These are phyloP conservation scores for Ceratocystis eucalypticola DNA, from an alignment of 2,329 filamentous ascomycete genomes.

Conservation along the genomic window DNA sequence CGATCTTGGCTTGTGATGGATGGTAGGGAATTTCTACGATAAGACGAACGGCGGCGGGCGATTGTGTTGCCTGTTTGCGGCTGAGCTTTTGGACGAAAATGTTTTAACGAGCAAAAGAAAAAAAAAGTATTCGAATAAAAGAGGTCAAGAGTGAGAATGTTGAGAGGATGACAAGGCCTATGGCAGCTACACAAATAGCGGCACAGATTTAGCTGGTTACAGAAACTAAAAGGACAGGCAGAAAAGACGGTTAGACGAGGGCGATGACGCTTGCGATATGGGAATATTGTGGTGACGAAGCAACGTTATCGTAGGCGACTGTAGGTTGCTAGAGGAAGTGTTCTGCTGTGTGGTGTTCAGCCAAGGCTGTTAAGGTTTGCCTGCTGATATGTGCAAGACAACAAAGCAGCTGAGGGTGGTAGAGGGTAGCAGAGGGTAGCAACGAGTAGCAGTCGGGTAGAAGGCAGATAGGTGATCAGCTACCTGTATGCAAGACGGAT, in stretches of 20 bases:
- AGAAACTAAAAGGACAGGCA: not conserved
- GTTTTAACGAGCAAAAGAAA: not conserved
- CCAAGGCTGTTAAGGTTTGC: not conserved
- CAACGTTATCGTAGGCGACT: not conserved
- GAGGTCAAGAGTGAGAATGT: not conserved
- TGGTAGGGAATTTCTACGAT: not conserved
- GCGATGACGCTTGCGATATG: not conserved
- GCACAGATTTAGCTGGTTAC: not conserved
- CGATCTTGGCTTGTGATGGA: not conserved
- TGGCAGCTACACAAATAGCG: not conserved
- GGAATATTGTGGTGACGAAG: not conserved
- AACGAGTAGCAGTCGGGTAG: not conserved
- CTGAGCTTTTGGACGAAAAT: not conserved
- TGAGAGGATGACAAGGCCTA: not conserved
- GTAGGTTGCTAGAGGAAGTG: no score
- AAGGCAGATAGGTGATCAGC: not conserved
- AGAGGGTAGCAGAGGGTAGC: not conserved
- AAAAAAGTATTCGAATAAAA: not conserved
- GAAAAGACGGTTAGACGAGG: not conserved
- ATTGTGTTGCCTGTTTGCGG: not conserved
- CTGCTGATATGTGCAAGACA: not conserved
- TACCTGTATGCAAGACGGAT: not conserved
- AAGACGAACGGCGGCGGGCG: not conserved
- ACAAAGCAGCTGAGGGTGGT: not conserved
- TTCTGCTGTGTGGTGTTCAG: not conserved